Conservation (phyloP, 306 rosid species). For the Ziziphus jujuba region DNA sequence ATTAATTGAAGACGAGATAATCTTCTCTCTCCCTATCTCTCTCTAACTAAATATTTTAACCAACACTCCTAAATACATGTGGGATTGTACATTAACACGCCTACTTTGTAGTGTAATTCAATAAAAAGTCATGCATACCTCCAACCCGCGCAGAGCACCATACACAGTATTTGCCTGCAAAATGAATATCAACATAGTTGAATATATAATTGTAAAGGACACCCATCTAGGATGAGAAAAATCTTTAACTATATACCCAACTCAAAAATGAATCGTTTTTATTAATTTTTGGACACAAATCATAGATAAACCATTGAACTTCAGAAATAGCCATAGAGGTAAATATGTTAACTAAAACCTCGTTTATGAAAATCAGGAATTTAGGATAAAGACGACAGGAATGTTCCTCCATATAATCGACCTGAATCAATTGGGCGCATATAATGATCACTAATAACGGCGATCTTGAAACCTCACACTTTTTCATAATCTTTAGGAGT, state of each 20-base stretch:
- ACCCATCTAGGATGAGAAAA: not conserved
- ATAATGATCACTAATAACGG: not conserved
- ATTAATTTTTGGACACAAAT: not conserved
- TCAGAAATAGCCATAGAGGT: no score
- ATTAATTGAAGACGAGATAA: no score
- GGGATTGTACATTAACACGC: not conserved
- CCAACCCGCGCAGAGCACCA: conserved; percentile 61
- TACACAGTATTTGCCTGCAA: conserved; percentile 59
- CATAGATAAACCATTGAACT: not conserved
- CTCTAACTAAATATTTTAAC: not conserved
- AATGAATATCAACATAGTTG: conserved; percentile 18
- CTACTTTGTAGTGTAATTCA: not conserved
- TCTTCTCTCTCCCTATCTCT: not conserved
- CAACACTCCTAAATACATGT: not conserved
- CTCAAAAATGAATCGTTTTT: not conserved
- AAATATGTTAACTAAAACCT: not conserved
- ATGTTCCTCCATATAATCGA: not conserved
- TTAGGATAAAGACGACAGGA: not conserved
- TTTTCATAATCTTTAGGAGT: no score
- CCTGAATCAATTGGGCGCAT: not conserved
- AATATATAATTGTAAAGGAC: not conserved
- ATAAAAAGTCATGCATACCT: conserved; percentile 38
- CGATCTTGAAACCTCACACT: not conserved
- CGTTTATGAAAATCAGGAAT: not conserved
- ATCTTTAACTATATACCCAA: not conserved